A percentile compares a stretch with the other conserved stretches of the same genome.
Conservation (phyloP, 345 rosid species). For the Rhizophora apiculata region DNA sequence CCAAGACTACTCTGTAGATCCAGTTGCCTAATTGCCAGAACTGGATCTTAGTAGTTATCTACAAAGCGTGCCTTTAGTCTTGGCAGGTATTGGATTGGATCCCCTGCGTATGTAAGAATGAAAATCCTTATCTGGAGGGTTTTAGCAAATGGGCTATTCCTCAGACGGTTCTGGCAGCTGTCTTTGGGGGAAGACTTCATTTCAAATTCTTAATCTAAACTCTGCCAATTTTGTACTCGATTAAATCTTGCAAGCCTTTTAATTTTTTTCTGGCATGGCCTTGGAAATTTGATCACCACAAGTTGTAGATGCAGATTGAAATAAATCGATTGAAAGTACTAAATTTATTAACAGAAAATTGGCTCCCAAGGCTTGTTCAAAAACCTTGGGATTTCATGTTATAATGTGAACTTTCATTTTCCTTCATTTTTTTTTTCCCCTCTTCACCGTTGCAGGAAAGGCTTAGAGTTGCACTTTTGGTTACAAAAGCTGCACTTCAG, state of each 20-base stretch:
- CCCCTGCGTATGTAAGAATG: no score
- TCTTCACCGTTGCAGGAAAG: conserved; percentile 50
- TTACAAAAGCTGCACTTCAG: conserved; percentile 93
- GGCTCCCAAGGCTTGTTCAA: background rate
- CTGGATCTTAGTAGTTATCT: background rate
- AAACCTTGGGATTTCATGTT: no score
- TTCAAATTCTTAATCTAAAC: background rate
- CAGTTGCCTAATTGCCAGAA: background rate
- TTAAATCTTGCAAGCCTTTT: background rate
- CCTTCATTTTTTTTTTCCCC: conserved; percentile 11
- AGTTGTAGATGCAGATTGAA: no score
- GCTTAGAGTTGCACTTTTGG: conserved; percentile 81
- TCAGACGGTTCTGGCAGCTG: no score
- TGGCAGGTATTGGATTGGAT: background rate
- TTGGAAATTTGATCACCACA: background rate
- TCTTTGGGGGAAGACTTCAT: no score
- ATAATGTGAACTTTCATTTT: background rate
- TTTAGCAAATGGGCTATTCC: no score
- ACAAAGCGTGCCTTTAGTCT: no score
- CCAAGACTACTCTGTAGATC: background rate
- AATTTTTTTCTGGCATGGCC: background rate
- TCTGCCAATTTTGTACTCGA: background rate
- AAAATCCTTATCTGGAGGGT: no score
- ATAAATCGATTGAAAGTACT: background rate
- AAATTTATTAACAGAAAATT: background rate